phyloP scores from a whole-genome alignment of 306 rosid species.

The Cercis canadensis region DNA sequence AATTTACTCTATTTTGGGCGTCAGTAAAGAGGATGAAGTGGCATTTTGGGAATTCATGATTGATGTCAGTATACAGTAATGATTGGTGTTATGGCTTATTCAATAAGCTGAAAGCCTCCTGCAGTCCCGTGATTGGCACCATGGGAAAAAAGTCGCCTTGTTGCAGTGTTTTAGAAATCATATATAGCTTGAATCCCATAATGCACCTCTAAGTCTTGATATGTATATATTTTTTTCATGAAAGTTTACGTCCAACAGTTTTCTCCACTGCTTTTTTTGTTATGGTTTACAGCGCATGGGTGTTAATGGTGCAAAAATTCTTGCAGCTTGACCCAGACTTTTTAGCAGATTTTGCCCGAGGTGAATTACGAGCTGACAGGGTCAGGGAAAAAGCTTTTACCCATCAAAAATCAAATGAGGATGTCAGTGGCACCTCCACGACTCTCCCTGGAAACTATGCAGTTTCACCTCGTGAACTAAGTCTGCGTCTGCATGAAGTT shows the following conservation, averaged over 20 bases:
- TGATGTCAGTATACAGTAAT: no score
- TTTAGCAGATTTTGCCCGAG: slow-evolving; percentile 62
- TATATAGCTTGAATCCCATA: no score
- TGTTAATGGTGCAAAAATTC: slow-evolving; percentile 39
- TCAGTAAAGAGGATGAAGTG: no score
- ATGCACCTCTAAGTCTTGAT: no score
- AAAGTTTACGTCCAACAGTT: neutral
- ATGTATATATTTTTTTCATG: no score
- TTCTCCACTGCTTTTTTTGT: neutral
- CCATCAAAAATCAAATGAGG: slow-evolving; percentile 43
- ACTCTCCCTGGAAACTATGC: slow-evolving; percentile 58
- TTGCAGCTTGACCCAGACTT: slow-evolving; percentile 77
- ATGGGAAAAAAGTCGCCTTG: no score
- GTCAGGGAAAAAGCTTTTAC: slow-evolving; percentile 26
- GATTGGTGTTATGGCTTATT: no score
- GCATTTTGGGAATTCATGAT: no score
- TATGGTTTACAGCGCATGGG: slow-evolving; percentile 1
- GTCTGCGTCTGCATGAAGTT: slow-evolving; percentile 71
- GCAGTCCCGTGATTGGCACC: no score
- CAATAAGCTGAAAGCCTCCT: no score
- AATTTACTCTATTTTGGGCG: no score
- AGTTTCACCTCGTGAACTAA: slow-evolving; percentile 78
- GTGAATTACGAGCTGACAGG: slow-evolving; percentile 61
- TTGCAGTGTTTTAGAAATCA: no score
- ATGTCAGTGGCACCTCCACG: slow-evolving; percentile 40